Evolutionary conservation across 768 basidiomycete genomes (phyloP).

Genomic region (Leccinum obscurum): DNA sequence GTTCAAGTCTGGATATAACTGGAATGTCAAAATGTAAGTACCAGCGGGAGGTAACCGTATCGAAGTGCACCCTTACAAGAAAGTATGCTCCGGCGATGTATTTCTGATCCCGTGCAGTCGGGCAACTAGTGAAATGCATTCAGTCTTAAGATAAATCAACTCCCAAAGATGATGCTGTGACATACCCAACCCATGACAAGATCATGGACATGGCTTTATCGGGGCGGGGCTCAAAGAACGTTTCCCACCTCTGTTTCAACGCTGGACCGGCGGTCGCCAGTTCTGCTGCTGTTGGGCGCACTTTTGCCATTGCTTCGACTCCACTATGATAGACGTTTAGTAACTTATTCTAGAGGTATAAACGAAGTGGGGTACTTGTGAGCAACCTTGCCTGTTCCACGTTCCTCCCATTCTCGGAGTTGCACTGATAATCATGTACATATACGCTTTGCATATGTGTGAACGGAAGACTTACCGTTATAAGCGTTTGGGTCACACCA

Average conservation of each 20-base stretch:
- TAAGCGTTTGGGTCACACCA: no score
- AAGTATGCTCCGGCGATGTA: no score
- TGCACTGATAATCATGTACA: no score
- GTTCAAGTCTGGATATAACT: slow-evolving; percentile 45
- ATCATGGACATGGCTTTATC: not conserved
- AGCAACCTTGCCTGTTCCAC: no score
- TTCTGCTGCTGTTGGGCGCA: slow-evolving; percentile 54
- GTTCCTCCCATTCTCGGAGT: no score
- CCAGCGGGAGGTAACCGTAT: no score
- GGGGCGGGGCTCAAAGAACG: not conserved
- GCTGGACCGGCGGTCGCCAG: slow-evolving; percentile 45
- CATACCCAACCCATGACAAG: not conserved
- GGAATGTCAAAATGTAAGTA: not conserved
- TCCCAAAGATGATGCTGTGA: no score
- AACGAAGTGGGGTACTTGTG: no score
- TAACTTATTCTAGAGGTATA: not conserved
- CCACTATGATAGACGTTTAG: slow-evolving; percentile 36
- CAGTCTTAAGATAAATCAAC: not conserved
- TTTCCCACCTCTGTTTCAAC: slow-evolving; percentile 29
- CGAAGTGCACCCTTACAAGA: no score
- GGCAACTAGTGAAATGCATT: not conserved
- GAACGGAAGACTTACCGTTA: no score
- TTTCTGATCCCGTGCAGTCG: no score
- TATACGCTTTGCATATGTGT: not conserved
- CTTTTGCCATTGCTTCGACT: slow-evolving; percentile 52